Evolutionary conservation across 208 protist species (phyloP).

Genomic region (Phytomonas serpens): DNA sequence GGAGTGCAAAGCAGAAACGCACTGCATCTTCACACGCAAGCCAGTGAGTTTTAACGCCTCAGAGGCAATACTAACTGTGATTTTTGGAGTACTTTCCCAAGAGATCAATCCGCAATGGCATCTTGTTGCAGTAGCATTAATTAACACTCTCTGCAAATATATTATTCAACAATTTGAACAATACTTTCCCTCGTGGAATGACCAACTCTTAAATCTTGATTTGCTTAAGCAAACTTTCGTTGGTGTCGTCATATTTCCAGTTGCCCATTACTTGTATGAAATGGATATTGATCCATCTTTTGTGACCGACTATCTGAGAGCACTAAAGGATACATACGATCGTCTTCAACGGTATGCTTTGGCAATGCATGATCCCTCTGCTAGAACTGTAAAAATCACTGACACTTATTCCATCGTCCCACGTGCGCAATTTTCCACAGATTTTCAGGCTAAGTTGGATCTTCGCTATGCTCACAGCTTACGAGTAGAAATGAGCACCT

Average conservation of each 20-base stretch:
- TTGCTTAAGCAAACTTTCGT: constrained; percentile 60
- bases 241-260: constrained; percentile 71
- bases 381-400: constrained; percentile 25
- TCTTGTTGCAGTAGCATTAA: constrained; percentile 56
- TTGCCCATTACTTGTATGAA: constrained; percentile 66
- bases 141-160: constrained; percentile 58
- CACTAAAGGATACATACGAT: constrained; percentile 52
- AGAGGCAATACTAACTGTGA: constrained; percentile 43
- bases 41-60: constrained; percentile 17
- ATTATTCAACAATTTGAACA: constrained; percentile 51
- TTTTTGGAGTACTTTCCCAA: constrained; percentile 64
- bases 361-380: constrained; percentile 6
- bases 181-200: constrained; percentile 17
- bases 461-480: constrained; percentile 59
- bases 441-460: constrained; percentile 33
- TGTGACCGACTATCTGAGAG: constrained; percentile 40
- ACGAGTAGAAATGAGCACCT: constrained; percentile 22
- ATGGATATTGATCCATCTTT: constrained; percentile 48
- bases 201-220: constrained; percentile 22
- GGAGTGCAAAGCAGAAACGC: constrained; percentile 51
- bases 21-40: constrained; percentile 27
- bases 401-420: constrained; percentile 57
- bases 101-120: constrained; percentile 60
- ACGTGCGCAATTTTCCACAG: constrained; percentile 22
- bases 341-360: constrained; percentile 29